Base-by-base conservation (phyloP, 306 rosid species). In the Castanea sativa region DNA sequence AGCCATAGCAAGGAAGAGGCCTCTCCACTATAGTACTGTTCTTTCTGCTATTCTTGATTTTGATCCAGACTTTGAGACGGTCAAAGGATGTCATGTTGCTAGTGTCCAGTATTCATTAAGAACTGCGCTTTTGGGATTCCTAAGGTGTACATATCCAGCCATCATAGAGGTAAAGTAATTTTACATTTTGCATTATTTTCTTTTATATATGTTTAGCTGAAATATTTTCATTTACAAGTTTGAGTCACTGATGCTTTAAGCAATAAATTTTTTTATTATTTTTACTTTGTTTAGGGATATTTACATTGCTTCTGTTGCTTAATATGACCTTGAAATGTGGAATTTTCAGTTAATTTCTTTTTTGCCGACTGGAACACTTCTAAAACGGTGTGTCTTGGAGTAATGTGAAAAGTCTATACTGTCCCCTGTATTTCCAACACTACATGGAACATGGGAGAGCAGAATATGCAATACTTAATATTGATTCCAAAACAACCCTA, bases 61-160 rank as follows among this genome's bases (percentile, higher is more conserved):
- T 86, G 86, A 87, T 84, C 92, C 88, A 75, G 91, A 88, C 84
- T 76, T 88, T 83, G 96, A 90, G 82, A 78, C 77, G 45, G 75
- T 73, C 58, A 93, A 87, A 85, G 98, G 92, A 78, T 91, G 86
- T 77, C 99, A 95, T 83, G 82, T 84, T 86, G 84, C 96, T 59
- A 95, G 99, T 77, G 77, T 95, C 78, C 92, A 87, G 65, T 93
- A 86, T 83, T 95, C 98, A 63, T 73, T 93, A 69, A 91, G 98
- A 89, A 90, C 93, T 80, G 97, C 98, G 5, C 88, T 93, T 81
- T 82, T 95, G 90, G 99, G 97, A 74, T 95, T 95, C 90, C 91
- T 95, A 73, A 86, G 97, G 87, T 91, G 94, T 86, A 83, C 94
- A 82, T 83, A 88, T 83, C 90, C 90, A 43, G 87, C 92, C 74